Base-by-base conservation (phyloP, 1,284 basidiomycete genomes). In the Puccinia hordei region DNA sequence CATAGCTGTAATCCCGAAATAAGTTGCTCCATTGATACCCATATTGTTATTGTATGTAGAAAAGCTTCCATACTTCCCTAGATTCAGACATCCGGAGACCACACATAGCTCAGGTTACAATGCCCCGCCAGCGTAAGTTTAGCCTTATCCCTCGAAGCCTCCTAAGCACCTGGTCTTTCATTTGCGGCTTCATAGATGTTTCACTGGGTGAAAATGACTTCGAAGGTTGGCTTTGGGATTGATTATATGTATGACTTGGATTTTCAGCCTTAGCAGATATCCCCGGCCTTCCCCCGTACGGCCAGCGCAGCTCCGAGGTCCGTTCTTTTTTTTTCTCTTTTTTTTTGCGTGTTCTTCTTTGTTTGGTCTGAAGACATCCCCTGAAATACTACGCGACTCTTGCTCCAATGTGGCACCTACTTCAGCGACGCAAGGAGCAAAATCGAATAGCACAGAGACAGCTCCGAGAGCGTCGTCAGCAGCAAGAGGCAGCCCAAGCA, bases 231-330 rank as follows among this genome's bases (percentile, higher is more conserved):
- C 63, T 44, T 44, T 17, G 38, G n/a, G 24, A 66, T 66, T 66
- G 27, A 66, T n/a, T n/a, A n/a, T n/a, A n/a, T n/a, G 44, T n/a
- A 66, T 46, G 19, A 46, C 38, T 19, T 66, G 63, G 8, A 44
- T 66, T 35, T 66, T 46, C 24, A 80, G 77, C 77, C 35, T 73
- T 80, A 55, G 69, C 55, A 69, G 59, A 80, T 51, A 72, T 38
- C 12, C 77, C 77, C 22, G 77, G 69, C 27, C 77, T 80, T 72
- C 77, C 77, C 61, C 77, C 77, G 35, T 80, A 80, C 69, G 77
- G 77, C n/a, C 77, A 80, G 59, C 77, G 77, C 27, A 80, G 77
- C 57, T 80, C 77, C 38, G 77, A 80, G 69, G 77, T 80, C 53
- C 13, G 68, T 53, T 53, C 10, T 5, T 53, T 53, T 1, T 51